Conservation (phyloP, 2,329 filamentous ascomycete genomes). For the Cytospora piceae region DNA sequence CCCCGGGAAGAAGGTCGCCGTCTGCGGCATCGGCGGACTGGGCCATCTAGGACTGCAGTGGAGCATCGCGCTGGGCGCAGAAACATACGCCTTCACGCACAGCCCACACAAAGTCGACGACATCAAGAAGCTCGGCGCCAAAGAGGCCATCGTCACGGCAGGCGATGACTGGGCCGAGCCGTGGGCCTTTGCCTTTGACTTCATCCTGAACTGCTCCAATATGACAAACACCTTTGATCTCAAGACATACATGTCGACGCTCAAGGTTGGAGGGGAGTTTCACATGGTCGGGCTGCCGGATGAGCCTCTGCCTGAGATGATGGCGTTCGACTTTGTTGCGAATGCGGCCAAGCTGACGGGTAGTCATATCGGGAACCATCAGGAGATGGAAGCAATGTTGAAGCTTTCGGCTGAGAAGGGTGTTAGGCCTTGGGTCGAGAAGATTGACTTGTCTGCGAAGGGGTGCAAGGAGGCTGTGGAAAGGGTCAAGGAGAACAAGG, state of each 20-base stretch:
- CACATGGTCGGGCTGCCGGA: slow-evolving; percentile 63
- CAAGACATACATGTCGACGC: slow-evolving; percentile 51
- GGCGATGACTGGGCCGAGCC: slow-evolving; percentile 62
- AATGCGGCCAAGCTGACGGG: slow-evolving; percentile 45
- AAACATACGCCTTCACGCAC: slow-evolving; percentile 67
- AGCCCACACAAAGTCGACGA: slow-evolving; percentile 61
- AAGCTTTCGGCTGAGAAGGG: slow-evolving; percentile 61
- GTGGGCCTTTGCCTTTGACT: slow-evolving; percentile 55
- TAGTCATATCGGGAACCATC: slow-evolving; percentile 64
- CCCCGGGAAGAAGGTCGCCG: slow-evolving; percentile 70
- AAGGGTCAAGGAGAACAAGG: slow-evolving; percentile 71
- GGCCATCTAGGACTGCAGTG: slow-evolving; percentile 76
- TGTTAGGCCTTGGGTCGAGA: slow-evolving; percentile 34
- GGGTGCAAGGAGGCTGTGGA: slow-evolving; percentile 72
- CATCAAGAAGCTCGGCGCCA: slow-evolving; percentile 64
- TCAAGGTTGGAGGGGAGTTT: slow-evolving; percentile 58
- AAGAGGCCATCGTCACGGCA: slow-evolving; percentile 51
- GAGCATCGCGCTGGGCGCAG: slow-evolving; percentile 70
- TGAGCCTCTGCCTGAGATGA: slow-evolving; percentile 48
- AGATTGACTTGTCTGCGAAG: slow-evolving; percentile 41
- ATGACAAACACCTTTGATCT: slow-evolving; percentile 59
- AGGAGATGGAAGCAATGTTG: slow-evolving; percentile 63
- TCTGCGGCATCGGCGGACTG: slow-evolving; percentile 74
- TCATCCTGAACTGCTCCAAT: slow-evolving; percentile 55
- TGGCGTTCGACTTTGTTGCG: slow-evolving; percentile 46